Percentiles rank a stretch among this genome's conserved stretches.
Evolutionary conservation across 108 stramenopile genomes (phyloP).

Genomic region (Asterionellopsis glacialis): DNA sequence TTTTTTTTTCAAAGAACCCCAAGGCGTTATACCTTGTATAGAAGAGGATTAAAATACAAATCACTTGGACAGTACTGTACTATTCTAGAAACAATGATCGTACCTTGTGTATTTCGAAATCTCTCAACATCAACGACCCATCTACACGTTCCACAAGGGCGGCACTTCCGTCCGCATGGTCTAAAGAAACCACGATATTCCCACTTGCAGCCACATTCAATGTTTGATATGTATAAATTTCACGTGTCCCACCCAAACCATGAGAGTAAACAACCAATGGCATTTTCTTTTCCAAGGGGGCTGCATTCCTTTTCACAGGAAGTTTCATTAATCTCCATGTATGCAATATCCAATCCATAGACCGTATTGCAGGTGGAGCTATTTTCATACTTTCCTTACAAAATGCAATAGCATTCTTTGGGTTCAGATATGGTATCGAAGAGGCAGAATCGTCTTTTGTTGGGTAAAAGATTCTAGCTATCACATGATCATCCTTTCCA

Average conservation of each 20-base stretch:
- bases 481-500: constrained; percentile 18
- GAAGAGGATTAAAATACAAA: too few relatives aligned
- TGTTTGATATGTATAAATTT: constrained; percentile 47
- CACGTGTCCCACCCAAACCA: constrained; percentile 47
- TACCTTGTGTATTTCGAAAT: constrained; percentile 13
- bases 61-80: too few relatives aligned
- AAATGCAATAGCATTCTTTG: constrained; percentile 14
- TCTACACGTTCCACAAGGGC: constrained; percentile 20
- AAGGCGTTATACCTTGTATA: too few relatives aligned
- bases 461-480: constrained; percentile 50
- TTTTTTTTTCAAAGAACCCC: too few relatives aligned
- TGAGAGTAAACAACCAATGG: constrained; percentile 60
- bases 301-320: constrained; percentile 10
- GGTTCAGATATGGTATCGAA: constrained; percentile 24
- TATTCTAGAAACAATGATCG: too few relatives aligned
- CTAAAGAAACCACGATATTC: constrained; percentile 35
- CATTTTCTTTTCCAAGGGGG: constrained; percentile 1
- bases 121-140: constrained; percentile 18
- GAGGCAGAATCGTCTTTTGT: constrained; percentile 22
- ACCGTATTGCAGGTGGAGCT: constrained; percentile 40
- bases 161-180: constrained; percentile 49
- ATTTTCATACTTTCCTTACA: constrained; percentile 37
- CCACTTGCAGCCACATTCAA: constrained; percentile 45
- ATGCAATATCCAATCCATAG: constrained; percentile 38
- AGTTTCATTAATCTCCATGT: constrained; percentile 30